Conservation (phyloP, 805 yeast species). For the Starmerella potacharoeniae region DNA sequence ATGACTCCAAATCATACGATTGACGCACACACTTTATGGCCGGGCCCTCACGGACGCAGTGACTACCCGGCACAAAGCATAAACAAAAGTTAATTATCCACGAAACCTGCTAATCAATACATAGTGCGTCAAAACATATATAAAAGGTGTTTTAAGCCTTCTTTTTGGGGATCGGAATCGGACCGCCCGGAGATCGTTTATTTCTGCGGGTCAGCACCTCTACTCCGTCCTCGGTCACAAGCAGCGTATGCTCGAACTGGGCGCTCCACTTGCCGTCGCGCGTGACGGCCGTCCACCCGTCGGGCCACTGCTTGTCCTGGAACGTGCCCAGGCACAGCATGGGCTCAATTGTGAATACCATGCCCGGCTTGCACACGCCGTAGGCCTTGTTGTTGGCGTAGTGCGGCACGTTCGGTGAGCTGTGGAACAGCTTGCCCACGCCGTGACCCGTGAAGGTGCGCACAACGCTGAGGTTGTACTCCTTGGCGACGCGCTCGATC, state of each 20-base stretch:
- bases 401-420: slow-evolving; percentile 87
- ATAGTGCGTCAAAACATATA: no score
- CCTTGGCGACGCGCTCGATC: slow-evolving; percentile 76
- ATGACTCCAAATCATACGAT: no score
- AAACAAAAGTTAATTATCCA: no score
- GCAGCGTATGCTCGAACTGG: slow-evolving; percentile 82
- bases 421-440: slow-evolving; percentile 73
- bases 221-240: slow-evolving; percentile 87
- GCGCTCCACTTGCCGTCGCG: slow-evolving; percentile 84
- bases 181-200: slow-evolving; percentile 81
- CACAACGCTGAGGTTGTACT: slow-evolving; percentile 73
- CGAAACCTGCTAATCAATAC: no score
- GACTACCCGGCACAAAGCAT: no score
- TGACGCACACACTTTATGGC: no score
- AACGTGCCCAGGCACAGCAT: slow-evolving; percentile 82
- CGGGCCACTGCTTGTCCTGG: slow-evolving; percentile 87
- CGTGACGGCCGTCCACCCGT: slow-evolving; percentile 91
- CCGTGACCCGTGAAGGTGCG: slow-evolving; percentile 93
- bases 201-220: slow-evolving; percentile 80
- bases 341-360: slow-evolving; percentile 95
- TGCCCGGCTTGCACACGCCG: slow-evolving; percentile 90
- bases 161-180: slow-evolving; percentile 29
- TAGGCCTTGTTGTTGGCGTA: slow-evolving; percentile 87
- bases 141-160: background rate
- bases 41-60: no score